A percentile compares a stretch with the other conserved stretches of the same genome.
These are phyloP conservation scores for Colletotrichum sp. DNA, from an alignment of 2,329 filamentous ascomycete species.

Conservation along the genomic window DNA sequence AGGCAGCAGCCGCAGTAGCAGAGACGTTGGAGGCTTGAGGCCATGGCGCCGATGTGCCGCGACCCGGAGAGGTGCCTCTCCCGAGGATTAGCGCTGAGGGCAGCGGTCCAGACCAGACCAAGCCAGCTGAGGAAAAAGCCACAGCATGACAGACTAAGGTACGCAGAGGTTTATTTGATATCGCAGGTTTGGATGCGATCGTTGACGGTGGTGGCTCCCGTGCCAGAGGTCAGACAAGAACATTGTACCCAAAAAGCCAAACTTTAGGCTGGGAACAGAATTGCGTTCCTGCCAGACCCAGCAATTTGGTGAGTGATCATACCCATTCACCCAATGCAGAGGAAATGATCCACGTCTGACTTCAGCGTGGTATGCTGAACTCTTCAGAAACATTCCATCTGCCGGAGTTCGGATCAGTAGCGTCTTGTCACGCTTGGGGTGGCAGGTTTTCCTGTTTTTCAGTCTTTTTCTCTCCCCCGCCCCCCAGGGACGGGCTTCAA, in stretches of 20 bases:
- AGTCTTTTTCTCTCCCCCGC: neutral
- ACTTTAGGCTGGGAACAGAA: neutral
- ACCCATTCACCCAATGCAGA: too few species aligned
- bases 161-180: neutral
- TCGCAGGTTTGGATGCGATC: neutral
- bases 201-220: neutral
- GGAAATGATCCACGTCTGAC: neutral
- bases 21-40: neutral
- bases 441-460: neutral
- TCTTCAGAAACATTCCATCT: neutral
- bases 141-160: neutral
- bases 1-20: neutral
- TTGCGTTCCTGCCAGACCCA: neutral
- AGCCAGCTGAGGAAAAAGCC: neutral
- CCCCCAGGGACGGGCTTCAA: neutral
- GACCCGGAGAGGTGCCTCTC: neutral
- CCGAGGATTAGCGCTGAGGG: neutral
- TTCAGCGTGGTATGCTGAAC: neutral
- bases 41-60: neutral
- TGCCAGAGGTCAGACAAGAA: neutral
- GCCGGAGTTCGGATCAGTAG: neutral
- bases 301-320: neutral
- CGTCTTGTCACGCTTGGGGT: neutral
- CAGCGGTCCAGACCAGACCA: neutral
- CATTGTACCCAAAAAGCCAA: neutral